phyloP scores from a whole-genome alignment of 305 asterid species.

The Vinca major region DNA sequence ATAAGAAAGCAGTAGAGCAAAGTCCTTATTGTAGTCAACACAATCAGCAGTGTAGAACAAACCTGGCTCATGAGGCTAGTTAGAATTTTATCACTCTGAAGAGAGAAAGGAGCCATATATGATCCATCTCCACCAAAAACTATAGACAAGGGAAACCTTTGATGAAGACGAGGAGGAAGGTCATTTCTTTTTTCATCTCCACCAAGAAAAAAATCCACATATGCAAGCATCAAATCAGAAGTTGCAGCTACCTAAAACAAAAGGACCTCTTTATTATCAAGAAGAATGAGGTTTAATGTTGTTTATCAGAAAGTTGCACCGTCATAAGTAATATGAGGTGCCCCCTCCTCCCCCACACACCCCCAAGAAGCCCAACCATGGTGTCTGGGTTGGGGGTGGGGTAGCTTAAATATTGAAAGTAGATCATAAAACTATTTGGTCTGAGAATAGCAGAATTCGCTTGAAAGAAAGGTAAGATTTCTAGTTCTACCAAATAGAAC shows the following conservation, averaged over 20 bases:
- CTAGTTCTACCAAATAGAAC: no score
- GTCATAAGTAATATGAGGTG: no score
- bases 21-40: no score
- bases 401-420: no score
- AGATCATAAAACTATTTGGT: no score
- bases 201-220: slow-evolving; percentile 88
- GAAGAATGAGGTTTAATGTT: neutral
- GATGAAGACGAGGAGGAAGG: slow-evolving; percentile 78
- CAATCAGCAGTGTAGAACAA: slow-evolving; percentile 17
- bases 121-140: slow-evolving; percentile 96
- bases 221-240: slow-evolving; percentile 90
- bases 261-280: neutral
- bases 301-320: no score
- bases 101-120: slow-evolving; percentile 84
- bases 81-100: slow-evolving; percentile 72
- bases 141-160: slow-evolving; percentile 82
- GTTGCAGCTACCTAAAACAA: slow-evolving; percentile 81
- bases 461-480: no score
- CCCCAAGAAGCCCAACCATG: no score
- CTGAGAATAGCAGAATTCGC: no score
- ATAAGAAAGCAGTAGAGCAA: no score
- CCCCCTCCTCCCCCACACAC: neutral
- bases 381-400: no score
- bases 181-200: slow-evolving; percentile 95
- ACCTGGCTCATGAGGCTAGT: slow-evolving; percentile 99